Base-by-base conservation (phyloP, 495 filamentous ascomycete species). In the Penicillium bovifimosum region DNA sequence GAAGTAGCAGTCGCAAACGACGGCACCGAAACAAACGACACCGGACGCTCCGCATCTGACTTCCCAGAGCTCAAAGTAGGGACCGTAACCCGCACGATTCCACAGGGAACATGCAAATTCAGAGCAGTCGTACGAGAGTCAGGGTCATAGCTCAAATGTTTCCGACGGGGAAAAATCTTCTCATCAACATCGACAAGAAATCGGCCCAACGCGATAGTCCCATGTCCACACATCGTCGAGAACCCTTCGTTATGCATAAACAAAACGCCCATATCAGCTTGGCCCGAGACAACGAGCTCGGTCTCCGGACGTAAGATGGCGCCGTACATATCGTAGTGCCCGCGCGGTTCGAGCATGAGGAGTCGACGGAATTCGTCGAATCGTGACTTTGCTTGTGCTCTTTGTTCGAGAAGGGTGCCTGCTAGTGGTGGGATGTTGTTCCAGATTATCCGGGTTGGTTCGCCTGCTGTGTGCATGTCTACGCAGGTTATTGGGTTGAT, bases 211-310 rank as follows among this genome's bases (percentile, higher is more conserved):
- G 66, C 69, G 43, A 72, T 64, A 8, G 69, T 70, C 9, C 67
- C 69, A 59, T 72, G 69, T 53, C 85, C 84, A 53, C 86, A 88
- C 55, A 96, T 89, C 3, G 83, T 86, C 14, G 82, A 80, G 62
- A 90, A 96, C 16, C 89, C 91, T 39, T 86, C 86, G 40, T 91
- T 84, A 45, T 87, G 63, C 78, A 56, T 63, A 48, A 69, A 58
- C n/a, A 58, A 38, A 4, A 53, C 52, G 24, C 59, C 59, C 0
- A 59, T 59, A 43, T 59, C 35, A 0, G 59, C 55, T 10, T 50
- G n/a, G 13, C 55, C 59, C 5, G 46, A 28, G 9, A 7, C 10
- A n/a, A 58, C 52, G 0, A 63, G 52, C 26, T 63, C 61, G 0
- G 61, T 63, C 29, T 63, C 51, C 0, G 47, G 47, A 0, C 48